Conservation (phyloP, 331 rosid species). For the Spiraea crenata region DNA sequence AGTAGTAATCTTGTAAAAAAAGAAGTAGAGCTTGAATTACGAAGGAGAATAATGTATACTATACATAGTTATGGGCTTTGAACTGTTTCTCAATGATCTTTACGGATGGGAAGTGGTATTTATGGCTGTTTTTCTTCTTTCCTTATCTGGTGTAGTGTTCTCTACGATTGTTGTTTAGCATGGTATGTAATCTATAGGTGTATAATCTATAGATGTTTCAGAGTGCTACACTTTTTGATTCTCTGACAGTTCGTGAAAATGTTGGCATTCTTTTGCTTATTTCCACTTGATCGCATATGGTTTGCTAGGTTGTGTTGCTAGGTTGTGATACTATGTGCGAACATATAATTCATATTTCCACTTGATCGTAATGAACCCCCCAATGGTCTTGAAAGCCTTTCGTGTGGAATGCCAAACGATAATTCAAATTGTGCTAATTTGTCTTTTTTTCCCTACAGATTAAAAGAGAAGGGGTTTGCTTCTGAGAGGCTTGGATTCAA, state of each 20-base stretch:
- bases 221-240: slow-evolving; percentile 99
- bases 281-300: neutral
- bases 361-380: too few species aligned
- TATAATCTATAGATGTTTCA: slow-evolving; percentile 75
- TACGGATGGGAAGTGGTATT: neutral
- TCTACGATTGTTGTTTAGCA: neutral
- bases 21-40: neutral
- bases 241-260: slow-evolving; percentile 92
- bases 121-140: neutral
- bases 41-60: too few species aligned
- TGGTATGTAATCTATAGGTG: slow-evolving; percentile 5
- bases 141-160: neutral
- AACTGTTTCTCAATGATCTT: too few species aligned
- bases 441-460: too few species aligned
- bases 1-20: neutral
- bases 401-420: too few species aligned
- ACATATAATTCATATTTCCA: slow-evolving; percentile 9
- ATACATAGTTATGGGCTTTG: too few species aligned
- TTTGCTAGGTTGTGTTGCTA: neutral
- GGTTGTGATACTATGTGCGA: neutral
- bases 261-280: slow-evolving; percentile 46
- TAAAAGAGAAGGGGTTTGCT: too few species aligned
- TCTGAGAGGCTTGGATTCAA: too few species aligned
- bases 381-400: too few species aligned
- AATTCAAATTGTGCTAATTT: too few species aligned